phyloP scores from a whole-genome alignment of 108 stramenopile species.

The Fragilaria radians region DNA sequence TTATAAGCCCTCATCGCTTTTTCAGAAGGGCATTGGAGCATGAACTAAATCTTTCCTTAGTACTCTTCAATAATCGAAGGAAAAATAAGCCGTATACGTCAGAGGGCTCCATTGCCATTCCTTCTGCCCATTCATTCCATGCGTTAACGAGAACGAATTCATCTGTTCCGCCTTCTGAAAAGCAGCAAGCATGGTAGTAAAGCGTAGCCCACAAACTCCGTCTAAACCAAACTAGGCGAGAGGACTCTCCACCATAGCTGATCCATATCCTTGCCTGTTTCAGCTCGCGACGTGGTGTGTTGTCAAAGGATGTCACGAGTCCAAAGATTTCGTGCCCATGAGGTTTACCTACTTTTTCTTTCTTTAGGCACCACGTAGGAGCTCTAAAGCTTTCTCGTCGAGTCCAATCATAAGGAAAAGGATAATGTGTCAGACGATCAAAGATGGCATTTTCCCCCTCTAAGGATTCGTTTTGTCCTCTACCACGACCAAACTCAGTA shows the following conservation, averaged over 20 bases:
- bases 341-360: neutral
- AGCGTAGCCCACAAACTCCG: conserved; percentile 27
- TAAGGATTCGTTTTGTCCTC: neutral
- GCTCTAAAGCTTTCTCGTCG: conserved; percentile 12
- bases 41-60: neutral
- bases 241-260: conserved; percentile 20
- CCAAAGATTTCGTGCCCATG: conserved; percentile 32
- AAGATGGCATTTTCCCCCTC: neutral
- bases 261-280: conserved; percentile 27
- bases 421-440: conserved; percentile 24
- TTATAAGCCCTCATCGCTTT: too few species aligned
- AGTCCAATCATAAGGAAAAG: conserved; percentile 34
- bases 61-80: conserved; percentile 20
- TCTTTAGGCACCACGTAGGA: conserved; percentile 42
- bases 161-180: conserved; percentile 19
- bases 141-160: conserved; percentile 51
- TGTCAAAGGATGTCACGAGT: conserved; percentile 56
- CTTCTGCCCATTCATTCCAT: conserved; percentile 73
- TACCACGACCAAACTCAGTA: conserved; percentile 4
- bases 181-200: conserved; percentile 49
- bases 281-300: conserved; percentile 57
- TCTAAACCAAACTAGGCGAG: conserved; percentile 28
- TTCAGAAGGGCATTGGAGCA: too few species aligned
- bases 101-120: conserved; percentile 62
- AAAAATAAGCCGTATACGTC: conserved; percentile 40